phyloP scores from a whole-genome alignment of 805 yeast genomes.

The Schizosaccharomyces osmophilus region DNA sequence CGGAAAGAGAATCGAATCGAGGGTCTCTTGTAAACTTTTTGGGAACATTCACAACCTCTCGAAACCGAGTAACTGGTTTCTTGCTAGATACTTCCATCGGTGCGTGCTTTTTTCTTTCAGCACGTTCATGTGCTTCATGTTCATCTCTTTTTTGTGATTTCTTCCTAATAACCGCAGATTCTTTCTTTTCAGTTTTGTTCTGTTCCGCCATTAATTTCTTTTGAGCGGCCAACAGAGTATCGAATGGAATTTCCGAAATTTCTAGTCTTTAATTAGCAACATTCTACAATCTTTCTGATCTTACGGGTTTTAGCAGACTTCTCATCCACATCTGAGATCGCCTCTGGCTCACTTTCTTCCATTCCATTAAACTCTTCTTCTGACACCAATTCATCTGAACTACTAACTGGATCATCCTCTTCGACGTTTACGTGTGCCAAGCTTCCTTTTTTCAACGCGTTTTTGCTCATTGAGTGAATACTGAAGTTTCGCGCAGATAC shows the following conservation, averaged over 20 bases:
- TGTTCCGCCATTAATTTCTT: conserved; percentile 5
- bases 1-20: conserved; percentile 73
- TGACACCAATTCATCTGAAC: not conserved
- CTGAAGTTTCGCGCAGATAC: not conserved
- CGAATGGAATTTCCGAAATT: conserved; percentile 10
- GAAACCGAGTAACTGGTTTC: conserved; percentile 37
- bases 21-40: conserved; percentile 33
- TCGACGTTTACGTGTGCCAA: not conserved
- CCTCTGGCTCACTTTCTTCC: not conserved
- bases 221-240: conserved; percentile 12
- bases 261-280: not conserved
- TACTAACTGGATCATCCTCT: not conserved
- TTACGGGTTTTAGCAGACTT: not conserved
- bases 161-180: not conserved
- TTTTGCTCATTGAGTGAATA: not conserved
- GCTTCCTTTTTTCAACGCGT: not conserved
- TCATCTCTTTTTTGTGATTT: conserved; percentile 1
- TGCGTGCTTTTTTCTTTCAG: conserved; percentile 43
- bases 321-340: not conserved
- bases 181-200: not conserved
- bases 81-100: conserved; percentile 63
- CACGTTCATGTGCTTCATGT: not conserved
- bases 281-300: not conserved
- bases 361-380: not conserved
- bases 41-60: conserved; percentile 33